Percentiles rank a stretch among this genome's conserved stretches.
Evolutionary conservation across 768 basidiomycete species (phyloP).

Genomic region (Leccinum uliginosum): DNA sequence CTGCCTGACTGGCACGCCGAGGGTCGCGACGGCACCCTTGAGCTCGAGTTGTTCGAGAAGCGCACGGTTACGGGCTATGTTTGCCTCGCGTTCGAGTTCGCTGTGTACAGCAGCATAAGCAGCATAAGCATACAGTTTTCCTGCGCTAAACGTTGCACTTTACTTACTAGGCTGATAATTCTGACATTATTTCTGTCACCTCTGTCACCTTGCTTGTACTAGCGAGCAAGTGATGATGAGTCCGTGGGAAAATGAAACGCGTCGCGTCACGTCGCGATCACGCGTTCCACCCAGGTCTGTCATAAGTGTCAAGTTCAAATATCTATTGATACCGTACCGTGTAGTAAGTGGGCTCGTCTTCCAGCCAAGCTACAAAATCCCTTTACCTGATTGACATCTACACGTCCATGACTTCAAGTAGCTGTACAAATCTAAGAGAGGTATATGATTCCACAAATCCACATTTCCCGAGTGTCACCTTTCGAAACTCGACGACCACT

Average conservation of each 20-base stretch:
- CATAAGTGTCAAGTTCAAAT: not conserved
- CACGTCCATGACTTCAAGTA: too few relatives aligned
- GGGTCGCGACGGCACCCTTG: conserved; percentile 46
- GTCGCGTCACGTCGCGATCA: conserved; percentile 33
- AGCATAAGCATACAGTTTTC: not conserved
- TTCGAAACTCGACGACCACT: not conserved
- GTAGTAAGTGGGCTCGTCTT: not conserved
- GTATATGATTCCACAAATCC: not conserved
- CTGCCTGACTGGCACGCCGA: conserved; percentile 42
- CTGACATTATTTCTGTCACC: conserved; percentile 30
- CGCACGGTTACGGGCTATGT: conserved; percentile 76
- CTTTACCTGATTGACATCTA: too few relatives aligned
- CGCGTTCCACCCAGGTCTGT: not conserved
- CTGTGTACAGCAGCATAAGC: conserved; percentile 22
- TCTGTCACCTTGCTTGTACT: not conserved
- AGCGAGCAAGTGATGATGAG: not conserved
- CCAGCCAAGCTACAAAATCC: not conserved
- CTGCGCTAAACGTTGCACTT: not conserved
- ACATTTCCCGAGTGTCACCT: not conserved
- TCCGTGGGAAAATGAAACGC: conserved; percentile 13
- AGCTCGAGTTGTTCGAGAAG: conserved; percentile 70
- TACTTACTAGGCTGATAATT: conserved; percentile 52
- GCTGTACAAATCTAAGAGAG: conserved; percentile 11
- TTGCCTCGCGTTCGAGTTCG: conserved; percentile 73
- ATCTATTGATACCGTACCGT: not conserved